These are phyloP conservation scores for Aspergillus awamori DNA, from an alignment of 2,329 filamentous ascomycete genomes.

Conservation along the genomic window DNA sequence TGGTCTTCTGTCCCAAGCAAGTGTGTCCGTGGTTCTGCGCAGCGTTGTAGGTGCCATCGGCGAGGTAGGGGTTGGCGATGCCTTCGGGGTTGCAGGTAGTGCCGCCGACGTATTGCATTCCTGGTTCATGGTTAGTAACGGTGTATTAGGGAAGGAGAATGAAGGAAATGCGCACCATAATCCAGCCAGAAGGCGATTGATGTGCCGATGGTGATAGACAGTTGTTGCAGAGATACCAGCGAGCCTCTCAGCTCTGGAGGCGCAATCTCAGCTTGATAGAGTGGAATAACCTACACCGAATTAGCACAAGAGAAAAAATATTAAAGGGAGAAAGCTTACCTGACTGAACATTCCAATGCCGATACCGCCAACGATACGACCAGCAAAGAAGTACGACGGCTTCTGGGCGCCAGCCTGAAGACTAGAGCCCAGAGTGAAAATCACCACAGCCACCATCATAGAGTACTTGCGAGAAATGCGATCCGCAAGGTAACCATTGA, in stretches of 20 bases:
- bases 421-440: slow-evolving; percentile 38
- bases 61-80: slow-evolving; percentile 12
- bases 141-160: background rate
- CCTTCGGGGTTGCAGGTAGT: slow-evolving; percentile 36
- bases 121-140: background rate
- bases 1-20: slow-evolving; percentile 58
- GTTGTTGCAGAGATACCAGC: slow-evolving; percentile 66
- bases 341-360: slow-evolving; percentile 25
- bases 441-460: slow-evolving; percentile 38
- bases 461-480: slow-evolving; percentile 36
- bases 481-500: slow-evolving; percentile 35
- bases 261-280: slow-evolving; percentile 48
- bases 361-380: slow-evolving; percentile 13
- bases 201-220: slow-evolving; percentile 60
- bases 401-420: slow-evolving; percentile 33
- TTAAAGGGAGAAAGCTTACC: background rate
- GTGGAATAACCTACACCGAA: slow-evolving; percentile 26
- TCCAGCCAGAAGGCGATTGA: slow-evolving; percentile 29
- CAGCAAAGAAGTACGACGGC: slow-evolving; percentile 30
- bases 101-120: slow-evolving; percentile 58
- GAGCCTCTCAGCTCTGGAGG: slow-evolving; percentile 69
- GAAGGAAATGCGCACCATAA: slow-evolving; percentile 5
- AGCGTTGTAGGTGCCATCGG: slow-evolving; percentile 14
- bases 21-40: slow-evolving; percentile 12
- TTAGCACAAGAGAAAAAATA: background rate